phyloP scores from a whole-genome alignment of 345 rosid genomes.

The Aquilaria sinensis region DNA sequence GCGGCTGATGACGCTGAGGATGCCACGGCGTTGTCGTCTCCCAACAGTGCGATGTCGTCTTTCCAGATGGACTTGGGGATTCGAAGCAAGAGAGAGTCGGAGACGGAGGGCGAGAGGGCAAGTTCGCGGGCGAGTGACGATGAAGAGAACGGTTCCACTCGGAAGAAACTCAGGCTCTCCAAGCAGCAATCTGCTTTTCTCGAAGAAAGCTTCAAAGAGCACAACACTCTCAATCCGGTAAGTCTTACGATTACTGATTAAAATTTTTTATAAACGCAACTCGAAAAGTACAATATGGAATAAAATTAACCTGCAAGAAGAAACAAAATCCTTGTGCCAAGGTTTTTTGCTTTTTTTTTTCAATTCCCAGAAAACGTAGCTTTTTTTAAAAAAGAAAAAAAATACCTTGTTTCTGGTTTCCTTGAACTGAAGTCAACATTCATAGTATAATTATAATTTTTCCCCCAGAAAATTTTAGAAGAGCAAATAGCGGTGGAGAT shows the following conservation, averaged over 20 bases:
- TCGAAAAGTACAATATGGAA: background rate
- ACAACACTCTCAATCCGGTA: constrained; percentile 83
- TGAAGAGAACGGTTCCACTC: constrained; percentile 77
- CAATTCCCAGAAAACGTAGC: background rate
- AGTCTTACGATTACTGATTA: constrained; percentile 19
- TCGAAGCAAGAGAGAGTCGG: constrained; percentile 44
- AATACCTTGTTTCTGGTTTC: background rate
- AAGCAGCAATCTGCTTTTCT: constrained; percentile 93
- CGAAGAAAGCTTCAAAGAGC: constrained; percentile 91
- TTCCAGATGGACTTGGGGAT: constrained; percentile 79
- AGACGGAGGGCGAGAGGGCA: constrained; percentile 43
- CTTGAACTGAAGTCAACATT: background rate
- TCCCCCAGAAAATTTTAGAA: no score
- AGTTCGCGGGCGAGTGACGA: constrained; percentile 77
- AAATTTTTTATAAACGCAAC: background rate
- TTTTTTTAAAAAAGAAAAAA: background rate
- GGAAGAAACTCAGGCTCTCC: constrained; percentile 93
- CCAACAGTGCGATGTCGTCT: constrained; percentile 77
- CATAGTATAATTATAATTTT: no score
- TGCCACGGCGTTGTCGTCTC: constrained; percentile 57
- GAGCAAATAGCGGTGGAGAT: constrained; percentile 35
- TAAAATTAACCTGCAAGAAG: no score
- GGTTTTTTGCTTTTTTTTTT: background rate
- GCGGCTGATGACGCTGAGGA: constrained; percentile 38
- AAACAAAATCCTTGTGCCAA: background rate